phyloP scores from a whole-genome alignment of 495 filamentous ascomycete genomes.

The Cudoniella acicularis region DNA sequence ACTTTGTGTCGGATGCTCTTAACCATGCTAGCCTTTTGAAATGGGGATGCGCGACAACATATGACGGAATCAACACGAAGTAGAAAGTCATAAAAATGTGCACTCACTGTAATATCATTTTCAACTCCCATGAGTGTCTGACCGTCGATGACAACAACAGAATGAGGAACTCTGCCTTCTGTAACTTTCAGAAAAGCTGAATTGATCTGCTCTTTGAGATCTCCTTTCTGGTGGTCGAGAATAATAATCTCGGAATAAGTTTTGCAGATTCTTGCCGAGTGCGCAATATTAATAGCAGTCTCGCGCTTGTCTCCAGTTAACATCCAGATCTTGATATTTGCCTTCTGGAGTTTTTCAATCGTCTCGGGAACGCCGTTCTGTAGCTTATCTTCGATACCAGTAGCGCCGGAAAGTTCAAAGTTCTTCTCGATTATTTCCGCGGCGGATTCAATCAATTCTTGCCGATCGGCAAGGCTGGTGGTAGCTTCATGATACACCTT shows the following conservation, averaged over 20 bases:
- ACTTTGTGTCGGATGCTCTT: slow-evolving; percentile 67
- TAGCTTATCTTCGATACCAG: slow-evolving; percentile 90
- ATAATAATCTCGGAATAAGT: slow-evolving; percentile 79
- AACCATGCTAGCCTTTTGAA: slow-evolving; percentile 85
- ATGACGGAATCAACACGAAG: slow-evolving; percentile 81
- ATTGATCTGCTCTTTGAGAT: slow-evolving; percentile 56
- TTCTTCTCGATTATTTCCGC: slow-evolving; percentile 76
- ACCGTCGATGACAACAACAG: slow-evolving; percentile 84
- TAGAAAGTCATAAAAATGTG: slow-evolving; percentile 74
- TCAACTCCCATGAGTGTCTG: slow-evolving; percentile 73
- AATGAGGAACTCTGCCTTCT: slow-evolving; percentile 54
- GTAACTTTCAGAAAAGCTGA: slow-evolving; percentile 53
- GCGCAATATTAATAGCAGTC: slow-evolving; percentile 91
- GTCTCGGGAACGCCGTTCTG: slow-evolving; percentile 88
- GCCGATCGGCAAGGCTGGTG: slow-evolving; percentile 79
- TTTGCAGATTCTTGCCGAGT: slow-evolving; percentile 79
- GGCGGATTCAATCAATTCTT: slow-evolving; percentile 70
- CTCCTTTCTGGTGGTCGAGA: slow-evolving; percentile 62
- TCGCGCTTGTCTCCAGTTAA: slow-evolving; percentile 93
- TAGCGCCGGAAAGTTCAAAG: slow-evolving; percentile 79
- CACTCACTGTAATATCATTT: slow-evolving; percentile 47
- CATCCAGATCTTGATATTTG: slow-evolving; percentile 97
- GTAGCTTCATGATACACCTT: slow-evolving; percentile 70
- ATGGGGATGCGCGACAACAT: slow-evolving; percentile 84
- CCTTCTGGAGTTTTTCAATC: slow-evolving; percentile 73